phyloP scores from a whole-genome alignment of 1,284 basidiomycete species.

The Pseudozyma hubeiensis region DNA sequence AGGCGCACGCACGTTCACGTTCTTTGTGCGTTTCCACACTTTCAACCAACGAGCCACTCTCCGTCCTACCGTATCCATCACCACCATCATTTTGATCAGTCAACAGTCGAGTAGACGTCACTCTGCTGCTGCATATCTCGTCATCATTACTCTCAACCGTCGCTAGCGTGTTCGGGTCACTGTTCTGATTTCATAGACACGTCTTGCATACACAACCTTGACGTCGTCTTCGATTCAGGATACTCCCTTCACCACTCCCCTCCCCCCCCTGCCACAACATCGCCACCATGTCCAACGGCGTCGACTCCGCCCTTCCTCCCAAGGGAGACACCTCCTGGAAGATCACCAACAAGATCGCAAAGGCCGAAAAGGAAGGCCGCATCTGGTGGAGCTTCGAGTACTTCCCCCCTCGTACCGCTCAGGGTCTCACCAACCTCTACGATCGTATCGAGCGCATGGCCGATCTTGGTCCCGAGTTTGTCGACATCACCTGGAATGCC shows the following conservation, averaged over 20 bases:
- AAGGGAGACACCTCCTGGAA: conserved; percentile 54
- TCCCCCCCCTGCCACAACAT: neutral
- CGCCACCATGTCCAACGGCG: conserved; percentile 38
- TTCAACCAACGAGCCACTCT: neutral
- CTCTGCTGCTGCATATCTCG: conserved; percentile 1
- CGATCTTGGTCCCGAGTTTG: conserved; percentile 92
- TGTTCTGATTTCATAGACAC: conserved; percentile 48
- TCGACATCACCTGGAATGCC: conserved; percentile 99
- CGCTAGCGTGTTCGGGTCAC: conserved; percentile 43
- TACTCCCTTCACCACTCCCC: conserved; percentile 37
- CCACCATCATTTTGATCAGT: too few relatives aligned
- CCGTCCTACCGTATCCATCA: too few relatives aligned
- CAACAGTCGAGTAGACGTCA: conserved; percentile 1
- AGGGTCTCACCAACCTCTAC: conserved; percentile 73
- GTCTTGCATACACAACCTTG: conserved; percentile 13
- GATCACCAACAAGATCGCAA: conserved; percentile 67
- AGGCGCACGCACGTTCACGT: too few relatives aligned
- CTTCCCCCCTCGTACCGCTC: conserved; percentile 92
- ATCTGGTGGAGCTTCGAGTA: conserved; percentile 81
- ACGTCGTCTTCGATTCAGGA: conserved; percentile 40
- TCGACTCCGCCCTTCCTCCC: conserved; percentile 21
- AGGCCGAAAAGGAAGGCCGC: conserved; percentile 65
- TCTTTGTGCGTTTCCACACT: neutral
- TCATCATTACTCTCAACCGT: conserved; percentile 5
- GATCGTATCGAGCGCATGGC: conserved; percentile 99